phyloP scores from a whole-genome alignment of 2,329 filamentous ascomycete genomes.

The Aureobasidium sp. region DNA sequence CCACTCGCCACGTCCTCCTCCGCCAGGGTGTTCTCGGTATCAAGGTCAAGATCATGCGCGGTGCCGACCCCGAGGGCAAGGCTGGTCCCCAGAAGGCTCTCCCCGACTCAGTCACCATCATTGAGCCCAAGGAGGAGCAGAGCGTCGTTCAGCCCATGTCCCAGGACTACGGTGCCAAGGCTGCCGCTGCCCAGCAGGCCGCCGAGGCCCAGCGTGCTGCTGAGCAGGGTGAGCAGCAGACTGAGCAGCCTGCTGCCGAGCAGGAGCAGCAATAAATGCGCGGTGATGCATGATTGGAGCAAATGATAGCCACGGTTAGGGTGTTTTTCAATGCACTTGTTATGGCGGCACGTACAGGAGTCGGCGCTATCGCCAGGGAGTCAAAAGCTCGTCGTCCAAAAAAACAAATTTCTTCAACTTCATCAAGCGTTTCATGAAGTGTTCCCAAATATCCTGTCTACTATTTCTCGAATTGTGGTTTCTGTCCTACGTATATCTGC shows the following conservation, averaged over 20 bases:
- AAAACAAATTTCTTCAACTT: conserved; percentile 16
- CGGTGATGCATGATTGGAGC: conserved; percentile 16
- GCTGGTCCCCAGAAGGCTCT: conserved; percentile 94
- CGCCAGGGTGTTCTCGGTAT: conserved; percentile 99
- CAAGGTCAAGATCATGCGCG: conserved; percentile 99
- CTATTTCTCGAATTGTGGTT: not conserved
- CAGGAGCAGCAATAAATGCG: conserved; percentile 19
- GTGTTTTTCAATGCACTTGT: conserved; percentile 16
- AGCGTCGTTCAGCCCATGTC: conserved; percentile 89
- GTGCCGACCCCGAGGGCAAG: conserved; percentile 99
- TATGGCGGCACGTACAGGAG: conserved; percentile 17
- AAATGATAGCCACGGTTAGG: conserved; percentile 15
- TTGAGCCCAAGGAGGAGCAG: conserved; percentile 99
- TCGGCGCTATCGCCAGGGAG: conserved; percentile 16
- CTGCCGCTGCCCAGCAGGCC: conserved; percentile 59
- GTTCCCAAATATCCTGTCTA: not conserved
- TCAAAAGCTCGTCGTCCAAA: conserved; percentile 13
- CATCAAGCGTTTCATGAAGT: conserved; percentile 8
- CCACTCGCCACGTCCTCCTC: conserved; percentile 98
- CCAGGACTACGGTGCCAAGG: conserved; percentile 98
- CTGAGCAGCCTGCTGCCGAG: conserved; percentile 41
- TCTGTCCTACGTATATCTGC: not conserved
- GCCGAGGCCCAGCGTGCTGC: conserved; percentile 53
- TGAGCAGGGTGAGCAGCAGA: conserved; percentile 50
- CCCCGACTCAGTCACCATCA: conserved; percentile 97